Evolutionary conservation across 1,139 yeast species (phyloP).

Genomic region (Casaregolazyma suthepensis): DNA sequence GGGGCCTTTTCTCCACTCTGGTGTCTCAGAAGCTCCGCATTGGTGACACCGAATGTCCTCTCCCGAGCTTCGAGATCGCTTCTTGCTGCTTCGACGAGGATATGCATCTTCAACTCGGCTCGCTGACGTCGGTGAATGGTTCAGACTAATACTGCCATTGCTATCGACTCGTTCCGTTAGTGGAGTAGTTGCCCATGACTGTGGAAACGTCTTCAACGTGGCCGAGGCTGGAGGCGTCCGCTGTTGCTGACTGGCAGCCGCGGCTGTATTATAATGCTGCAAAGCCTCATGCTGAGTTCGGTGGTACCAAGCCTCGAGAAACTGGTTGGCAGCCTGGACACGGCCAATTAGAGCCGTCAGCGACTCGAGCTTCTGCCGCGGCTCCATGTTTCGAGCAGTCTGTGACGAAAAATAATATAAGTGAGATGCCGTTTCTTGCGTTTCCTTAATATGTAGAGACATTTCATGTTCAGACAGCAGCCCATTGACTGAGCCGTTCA

Average conservation of each 20-base stretch:
- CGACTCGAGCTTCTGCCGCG: slow-evolving; percentile 17
- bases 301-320: slow-evolving; percentile 21
- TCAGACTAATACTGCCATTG: slow-evolving; percentile 1
- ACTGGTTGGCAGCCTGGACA: slow-evolving; percentile 17
- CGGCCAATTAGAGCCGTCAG: slow-evolving; percentile 19
- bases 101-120: neutral
- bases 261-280: neutral
- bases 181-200: neutral
- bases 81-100: slow-evolving; percentile 8
- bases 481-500: neutral
- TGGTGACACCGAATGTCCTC: slow-evolving; percentile 43
- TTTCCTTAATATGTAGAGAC: slow-evolving; percentile 14
- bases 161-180: neutral
- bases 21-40: slow-evolving; percentile 78
- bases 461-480: slow-evolving; percentile 3
- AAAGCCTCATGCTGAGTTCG: slow-evolving; percentile 15
- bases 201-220: slow-evolving; percentile 11
- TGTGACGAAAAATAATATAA: slow-evolving; percentile 18
- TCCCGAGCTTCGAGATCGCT: slow-evolving; percentile 16
- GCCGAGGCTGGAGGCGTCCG: slow-evolving; percentile 9
- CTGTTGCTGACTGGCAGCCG: slow-evolving; percentile 8
- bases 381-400: slow-evolving; percentile 13
- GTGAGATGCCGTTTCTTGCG: slow-evolving; percentile 22
- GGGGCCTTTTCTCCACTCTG: slow-evolving; percentile 92
- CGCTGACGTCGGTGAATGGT: neutral